These are phyloP conservation scores for Aureobasidium sp. DNA, from an alignment of 2,329 filamentous ascomycete genomes.

Conservation along the genomic window DNA sequence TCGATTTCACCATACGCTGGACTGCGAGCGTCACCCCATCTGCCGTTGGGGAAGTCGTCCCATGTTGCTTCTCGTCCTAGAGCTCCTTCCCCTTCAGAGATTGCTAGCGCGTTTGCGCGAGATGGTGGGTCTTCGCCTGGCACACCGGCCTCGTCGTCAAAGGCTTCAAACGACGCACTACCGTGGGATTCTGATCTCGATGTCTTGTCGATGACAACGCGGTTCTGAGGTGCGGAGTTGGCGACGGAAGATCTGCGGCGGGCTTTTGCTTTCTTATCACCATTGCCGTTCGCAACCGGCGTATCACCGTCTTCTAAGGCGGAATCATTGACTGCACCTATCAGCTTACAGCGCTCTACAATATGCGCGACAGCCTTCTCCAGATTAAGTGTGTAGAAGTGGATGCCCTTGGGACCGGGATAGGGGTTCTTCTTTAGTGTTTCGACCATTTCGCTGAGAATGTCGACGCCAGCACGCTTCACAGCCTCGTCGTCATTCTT, in stretches of 20 bases:
- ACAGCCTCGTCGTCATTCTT: conserved; percentile 75
- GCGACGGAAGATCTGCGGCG: conserved; percentile 66
- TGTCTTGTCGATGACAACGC: conserved; percentile 60
- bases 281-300: conserved; percentile 21
- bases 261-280: conserved; percentile 26
- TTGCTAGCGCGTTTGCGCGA: conserved; percentile 78
- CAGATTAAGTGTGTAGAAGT: conserved; percentile 95
- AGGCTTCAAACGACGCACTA: conserved; percentile 53
- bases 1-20: conserved; percentile 95
- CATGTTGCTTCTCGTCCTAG: conserved; percentile 92
- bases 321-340: conserved; percentile 47
- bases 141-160: conserved; percentile 70
- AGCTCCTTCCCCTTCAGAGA: conserved; percentile 86
- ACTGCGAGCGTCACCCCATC: conserved; percentile 88
- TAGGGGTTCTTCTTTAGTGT: conserved; percentile 61
- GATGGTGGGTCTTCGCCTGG: conserved; percentile 55
- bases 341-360: conserved; percentile 75
- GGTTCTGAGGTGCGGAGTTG: conserved; percentile 79
- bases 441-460: conserved; percentile 76
- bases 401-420: conserved; percentile 67
- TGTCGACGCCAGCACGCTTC: conserved; percentile 71
- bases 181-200: conserved; percentile 52
- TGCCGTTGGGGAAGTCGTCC: conserved; percentile 96
- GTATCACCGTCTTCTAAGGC: conserved; percentile 37
- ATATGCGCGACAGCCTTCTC: conserved; percentile 96